Base-by-base conservation (phyloP, 306 rosid species). In the Comarum palustre region DNA sequence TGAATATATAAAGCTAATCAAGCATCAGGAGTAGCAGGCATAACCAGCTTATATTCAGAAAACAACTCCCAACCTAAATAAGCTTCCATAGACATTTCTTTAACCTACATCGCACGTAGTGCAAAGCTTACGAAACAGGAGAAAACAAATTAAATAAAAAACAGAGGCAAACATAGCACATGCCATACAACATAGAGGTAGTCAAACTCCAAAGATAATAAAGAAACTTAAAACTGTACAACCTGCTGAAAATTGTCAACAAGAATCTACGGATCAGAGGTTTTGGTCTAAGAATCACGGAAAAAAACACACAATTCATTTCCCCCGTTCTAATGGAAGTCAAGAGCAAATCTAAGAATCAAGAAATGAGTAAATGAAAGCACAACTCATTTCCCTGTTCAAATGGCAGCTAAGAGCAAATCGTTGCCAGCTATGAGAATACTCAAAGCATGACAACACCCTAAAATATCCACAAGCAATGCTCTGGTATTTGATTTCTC, bases 271-370 rank as follows among this genome's bases (percentile, higher is more conserved):
- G 24, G 50, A 42, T 41, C 7, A 73, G 73, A 20, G 11, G 10
- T 19, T 41, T 24, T 45, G 31, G 9, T 42, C 16, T 77, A 3
- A 22, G 55, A 66, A 63, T 41, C 14, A 22, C 22, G 12, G 6
- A 14, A 22, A 66, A 32, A 47, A 38, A 4, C 16, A 25, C 27
- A 57, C 43, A 72, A 19, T 16, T 41, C 20, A 15, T 32, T 47
- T 65, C 72, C 76, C 76, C 84, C 67, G 69, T 67, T 80, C 83
- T 82, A 77, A 59, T 52, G 75, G 66, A 74, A 77, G 73, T 48
- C 34, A 73, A 72, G 81, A 55, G 77, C 68, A 61, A 73, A 72
- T 75, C 76, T 77, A 3, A 22, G 63, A 66, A 63, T 41, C n/a
- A 17, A 32, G 12, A 9, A 14, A 17, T 57, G 54, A 31, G 31